Base-by-base conservation (phyloP, 2,329 filamentous ascomycete genomes). In the Diaporthe vaccinii region DNA sequence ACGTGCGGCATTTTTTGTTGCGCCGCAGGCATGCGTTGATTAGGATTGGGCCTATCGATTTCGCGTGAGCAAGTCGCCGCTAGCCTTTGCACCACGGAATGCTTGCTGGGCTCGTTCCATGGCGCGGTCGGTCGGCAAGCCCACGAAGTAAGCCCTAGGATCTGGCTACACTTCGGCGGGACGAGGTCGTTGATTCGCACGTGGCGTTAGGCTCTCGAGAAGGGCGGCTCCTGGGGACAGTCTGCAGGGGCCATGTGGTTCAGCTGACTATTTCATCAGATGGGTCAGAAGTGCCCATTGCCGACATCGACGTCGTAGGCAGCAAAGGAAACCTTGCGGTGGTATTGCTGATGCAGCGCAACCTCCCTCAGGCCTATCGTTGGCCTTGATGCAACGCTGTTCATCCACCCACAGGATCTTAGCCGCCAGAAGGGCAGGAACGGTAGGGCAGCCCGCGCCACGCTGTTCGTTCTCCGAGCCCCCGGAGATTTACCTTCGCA, bases 11-110 rank as follows among this genome's bases (percentile, higher is more conserved):
- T 39, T 53, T 65, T 51, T n/a, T 44, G 44, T 69, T 51, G 67
- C 55, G 75, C 75, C 75, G 73, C 75, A 34, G 46, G 61, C 75
- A 59, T 72, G 75, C 68, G 58, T 44, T 41, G 17, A 71, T 62
- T 46, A 25, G 41, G 71, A 67, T 65, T 62, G 22, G 65, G 34
- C 65, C 65, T 69, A 69, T 69, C 49, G 65, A 69, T 69, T 69
- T 31, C 34, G 65, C 49, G 68, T 28, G 72, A 31, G 46, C 49
- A 44, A 67, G 65, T 55, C 41, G 41, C 44, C 41, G 67, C 41
- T 57, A 69, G 72, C 57, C 36, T 8, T 65, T 55, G 51, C 51
- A 55, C 55, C 67, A 44, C 51, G 44, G 51, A 46, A 41, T 25
- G 61, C 69, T 68, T 49, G 41, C 49, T 68, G 72, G 34, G 49